Percentiles rank a stretch among this genome's conserved stretches.
Evolutionary conservation across 148 eudicot species (phyloP).

Genomic region (Pouteria glomerata): DNA sequence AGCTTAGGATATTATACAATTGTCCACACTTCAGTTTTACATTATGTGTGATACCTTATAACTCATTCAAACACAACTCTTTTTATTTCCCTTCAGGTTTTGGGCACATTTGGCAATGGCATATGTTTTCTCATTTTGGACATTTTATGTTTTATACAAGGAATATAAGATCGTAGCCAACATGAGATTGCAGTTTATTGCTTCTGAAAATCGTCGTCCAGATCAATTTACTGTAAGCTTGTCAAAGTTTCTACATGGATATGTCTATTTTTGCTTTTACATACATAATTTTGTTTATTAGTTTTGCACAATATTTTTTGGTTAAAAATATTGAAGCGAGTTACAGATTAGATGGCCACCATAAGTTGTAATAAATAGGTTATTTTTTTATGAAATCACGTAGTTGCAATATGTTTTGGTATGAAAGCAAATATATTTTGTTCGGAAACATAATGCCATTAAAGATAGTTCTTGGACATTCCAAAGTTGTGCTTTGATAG

Average conservation of each 20-base stretch:
- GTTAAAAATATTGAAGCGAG: no score
- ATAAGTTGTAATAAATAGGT: no score
- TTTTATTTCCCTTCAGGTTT: slow-evolving; percentile 45
- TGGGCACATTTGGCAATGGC: slow-evolving; percentile 79
- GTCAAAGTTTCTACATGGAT: neutral
- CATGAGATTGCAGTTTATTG: slow-evolving; percentile 71
- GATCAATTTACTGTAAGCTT: slow-evolving; percentile 60
- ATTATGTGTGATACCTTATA: neutral
- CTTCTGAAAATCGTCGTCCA: slow-evolving; percentile 76
- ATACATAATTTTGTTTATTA: neutral
- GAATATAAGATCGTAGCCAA: slow-evolving; percentile 66
- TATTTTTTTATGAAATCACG: no score
- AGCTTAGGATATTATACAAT: neutral
- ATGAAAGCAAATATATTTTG: no score
- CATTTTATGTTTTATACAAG: slow-evolving; percentile 60
- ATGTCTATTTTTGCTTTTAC: neutral
- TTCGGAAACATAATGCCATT: no score
- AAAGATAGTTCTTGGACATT: no score
- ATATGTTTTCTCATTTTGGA: slow-evolving; percentile 77
- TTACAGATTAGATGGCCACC: no score
- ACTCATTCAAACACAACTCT: neutral
- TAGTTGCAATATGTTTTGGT: no score
- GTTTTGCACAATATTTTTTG: neutral
- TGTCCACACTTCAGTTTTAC: neutral
- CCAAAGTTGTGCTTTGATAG: no score